Percentiles rank a stretch among this genome's conserved stretches.
Conservation (phyloP, 306 rosid species). For the Trifolium repens region DNA sequence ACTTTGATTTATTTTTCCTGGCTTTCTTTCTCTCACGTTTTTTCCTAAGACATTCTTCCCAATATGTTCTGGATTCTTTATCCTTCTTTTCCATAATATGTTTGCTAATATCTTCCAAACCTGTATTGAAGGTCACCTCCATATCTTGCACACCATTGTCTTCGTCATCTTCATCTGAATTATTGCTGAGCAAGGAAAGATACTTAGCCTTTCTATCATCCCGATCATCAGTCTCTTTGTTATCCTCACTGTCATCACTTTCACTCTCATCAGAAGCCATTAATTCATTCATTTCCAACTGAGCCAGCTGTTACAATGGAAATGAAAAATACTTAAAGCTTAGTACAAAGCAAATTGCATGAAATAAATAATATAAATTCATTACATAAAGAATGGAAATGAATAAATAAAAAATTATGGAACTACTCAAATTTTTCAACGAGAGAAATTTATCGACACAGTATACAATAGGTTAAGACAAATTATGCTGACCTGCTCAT, state of each 20-base stretch:
- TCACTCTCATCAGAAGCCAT: conserved; percentile 80
- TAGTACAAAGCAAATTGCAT: conserved; percentile 30
- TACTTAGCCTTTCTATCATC: conserved; percentile 61
- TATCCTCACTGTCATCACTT: conserved; percentile 58
- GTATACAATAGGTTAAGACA: conserved; percentile 1
- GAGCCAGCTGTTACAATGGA: conserved; percentile 57
- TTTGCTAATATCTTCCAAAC: conserved; percentile 86
- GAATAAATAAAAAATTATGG: conserved; percentile 18
- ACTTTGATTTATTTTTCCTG: conserved; percentile 60
- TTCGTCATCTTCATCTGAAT: conserved; percentile 67
- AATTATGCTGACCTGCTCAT: conserved; percentile 68
- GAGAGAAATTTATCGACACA: conserved; percentile 2
- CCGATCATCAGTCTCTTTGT: conserved; percentile 46
- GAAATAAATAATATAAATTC: conserved; percentile 24
- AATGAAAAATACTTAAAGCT: conserved; percentile 27
- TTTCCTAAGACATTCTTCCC: conserved; percentile 78
- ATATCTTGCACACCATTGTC: conserved; percentile 63
- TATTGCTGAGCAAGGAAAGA: conserved; percentile 65
- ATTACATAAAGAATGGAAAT: conserved; percentile 19
- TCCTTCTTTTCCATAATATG: conserved; percentile 81
- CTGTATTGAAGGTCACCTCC: conserved; percentile 95
- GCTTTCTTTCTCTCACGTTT: conserved; percentile 73
- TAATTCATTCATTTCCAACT: conserved; percentile 73
- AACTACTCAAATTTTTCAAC: conserved; percentile 10
- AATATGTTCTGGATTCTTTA: conserved; percentile 73